These are phyloP conservation scores for Heterotrichella gracilis DNA, from an alignment of 352 stramenopile species.

Conservation along the genomic window DNA sequence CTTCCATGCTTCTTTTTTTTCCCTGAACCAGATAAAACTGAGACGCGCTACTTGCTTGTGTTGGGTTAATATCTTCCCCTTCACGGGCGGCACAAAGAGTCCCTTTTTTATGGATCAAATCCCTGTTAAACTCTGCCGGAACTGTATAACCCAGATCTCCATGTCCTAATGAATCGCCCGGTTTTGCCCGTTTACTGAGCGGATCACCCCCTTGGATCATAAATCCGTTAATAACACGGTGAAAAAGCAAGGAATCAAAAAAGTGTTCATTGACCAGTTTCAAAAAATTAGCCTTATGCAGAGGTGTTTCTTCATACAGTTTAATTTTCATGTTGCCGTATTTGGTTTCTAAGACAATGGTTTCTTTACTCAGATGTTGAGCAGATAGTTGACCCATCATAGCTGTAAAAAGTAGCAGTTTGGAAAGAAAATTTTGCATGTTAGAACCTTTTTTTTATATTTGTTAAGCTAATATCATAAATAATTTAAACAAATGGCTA, in stretches of 20 bases:
- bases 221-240: background rate
- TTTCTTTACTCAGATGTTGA: background rate
- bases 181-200: background rate
- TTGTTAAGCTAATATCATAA: slow-evolving; percentile 2
- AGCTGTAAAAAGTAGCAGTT: background rate
- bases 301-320: slow-evolving; percentile 5
- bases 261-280: background rate
- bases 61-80: background rate
- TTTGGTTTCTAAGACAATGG: background rate
- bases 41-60: background rate
- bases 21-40: background rate
- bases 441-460: background rate
- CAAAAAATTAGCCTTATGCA: slow-evolving; percentile 1
- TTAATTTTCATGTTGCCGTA: slow-evolving; percentile 3
- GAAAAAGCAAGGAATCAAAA: background rate
- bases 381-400: background rate
- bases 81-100: background rate
- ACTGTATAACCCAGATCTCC: background rate
- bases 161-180: background rate
- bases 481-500: no score
- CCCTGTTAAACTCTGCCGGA: background rate
- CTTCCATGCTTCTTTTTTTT: background rate
- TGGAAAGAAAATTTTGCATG: background rate
- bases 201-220: background rate
- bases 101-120: background rate